A percentile compares a stretch with the other conserved stretches of the same genome.
Conservation (phyloP, 495 filamentous ascomycete species). For the Penicillium canariense region DNA sequence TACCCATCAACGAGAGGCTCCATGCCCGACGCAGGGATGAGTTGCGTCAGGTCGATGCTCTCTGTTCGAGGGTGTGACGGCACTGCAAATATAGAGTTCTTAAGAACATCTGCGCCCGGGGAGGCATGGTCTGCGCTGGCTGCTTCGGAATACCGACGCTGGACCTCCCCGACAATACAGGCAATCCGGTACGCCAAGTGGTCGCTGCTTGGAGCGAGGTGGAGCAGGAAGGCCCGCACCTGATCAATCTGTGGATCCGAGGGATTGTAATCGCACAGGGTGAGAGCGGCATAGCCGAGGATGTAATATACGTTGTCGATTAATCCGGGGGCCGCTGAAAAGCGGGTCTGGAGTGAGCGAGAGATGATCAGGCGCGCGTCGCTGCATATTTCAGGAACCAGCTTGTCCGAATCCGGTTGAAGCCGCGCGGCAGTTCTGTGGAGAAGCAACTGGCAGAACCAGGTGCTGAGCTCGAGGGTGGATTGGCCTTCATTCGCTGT, state of each 20-base stretch:
- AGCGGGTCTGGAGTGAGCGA: constrained; percentile 35
- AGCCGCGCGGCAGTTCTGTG: constrained; percentile 34
- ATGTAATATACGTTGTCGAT: constrained; percentile 42
- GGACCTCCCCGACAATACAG: constrained; percentile 28
- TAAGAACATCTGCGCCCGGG: constrained; percentile 7
- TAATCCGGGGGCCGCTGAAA: constrained; percentile 29
- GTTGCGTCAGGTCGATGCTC: constrained; percentile 20
- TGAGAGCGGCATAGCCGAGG: constrained; percentile 40
- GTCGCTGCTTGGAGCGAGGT: constrained; percentile 37
- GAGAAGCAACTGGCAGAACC: constrained; percentile 42
- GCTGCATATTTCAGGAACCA: constrained; percentile 31
- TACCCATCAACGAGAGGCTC: constrained; percentile 26
- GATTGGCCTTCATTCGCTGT: constrained; percentile 33
- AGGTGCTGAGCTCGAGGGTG: constrained; percentile 37
- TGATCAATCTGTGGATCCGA: constrained; percentile 38
- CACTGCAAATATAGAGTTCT: constrained; percentile 14
- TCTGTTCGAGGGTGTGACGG: constrained; percentile 11
- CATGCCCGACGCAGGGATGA: constrained; percentile 20
- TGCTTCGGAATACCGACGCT: constrained; percentile 28
- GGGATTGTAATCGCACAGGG: constrained; percentile 40
- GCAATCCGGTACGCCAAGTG: constrained; percentile 39
- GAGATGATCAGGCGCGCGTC: constrained; percentile 37
- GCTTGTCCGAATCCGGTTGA: constrained; percentile 29
- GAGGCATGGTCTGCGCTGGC: constrained; percentile 12
- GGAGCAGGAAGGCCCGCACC: constrained; percentile 38